phyloP scores from a whole-genome alignment of 306 rosid species.

The Corylus avellana region DNA sequence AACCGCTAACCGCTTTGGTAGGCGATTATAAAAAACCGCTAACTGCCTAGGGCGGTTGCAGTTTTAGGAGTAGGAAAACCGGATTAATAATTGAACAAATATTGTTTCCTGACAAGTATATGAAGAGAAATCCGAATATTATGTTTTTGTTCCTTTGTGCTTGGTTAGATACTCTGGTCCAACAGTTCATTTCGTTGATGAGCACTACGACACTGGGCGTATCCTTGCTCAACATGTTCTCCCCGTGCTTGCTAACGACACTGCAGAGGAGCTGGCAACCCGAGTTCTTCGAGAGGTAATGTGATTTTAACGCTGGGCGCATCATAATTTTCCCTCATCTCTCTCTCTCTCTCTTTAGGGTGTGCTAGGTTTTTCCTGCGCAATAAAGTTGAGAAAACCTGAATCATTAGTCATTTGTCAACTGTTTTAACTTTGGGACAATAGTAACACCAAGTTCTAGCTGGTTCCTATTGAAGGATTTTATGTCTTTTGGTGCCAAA shows the following conservation, averaged over 20 bases:
- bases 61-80: no score
- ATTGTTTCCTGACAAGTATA: not conserved
- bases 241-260: constrained; percentile 73
- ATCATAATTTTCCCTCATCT: not conserved
- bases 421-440: not conserved
- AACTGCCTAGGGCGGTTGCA: no score
- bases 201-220: constrained; percentile 85
- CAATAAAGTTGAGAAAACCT: not conserved
- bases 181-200: constrained; percentile 86
- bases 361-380: not conserved
- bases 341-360: not conserved
- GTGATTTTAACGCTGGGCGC: not conserved
- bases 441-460: not conserved
- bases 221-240: constrained; percentile 86
- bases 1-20: no score
- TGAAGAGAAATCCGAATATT: not conserved
- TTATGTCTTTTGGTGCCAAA: not conserved
- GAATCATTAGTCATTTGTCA: not conserved
- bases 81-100: no score
- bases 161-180: constrained; percentile 77
- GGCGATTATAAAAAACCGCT: no score
- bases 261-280: constrained; percentile 73
- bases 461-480: not conserved
- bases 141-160: not conserved
- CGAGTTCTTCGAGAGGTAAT: constrained; percentile 84